These are phyloP conservation scores for Pythium folliculosum DNA, from an alignment of 352 stramenopile genomes.

Conservation along the genomic window DNA sequence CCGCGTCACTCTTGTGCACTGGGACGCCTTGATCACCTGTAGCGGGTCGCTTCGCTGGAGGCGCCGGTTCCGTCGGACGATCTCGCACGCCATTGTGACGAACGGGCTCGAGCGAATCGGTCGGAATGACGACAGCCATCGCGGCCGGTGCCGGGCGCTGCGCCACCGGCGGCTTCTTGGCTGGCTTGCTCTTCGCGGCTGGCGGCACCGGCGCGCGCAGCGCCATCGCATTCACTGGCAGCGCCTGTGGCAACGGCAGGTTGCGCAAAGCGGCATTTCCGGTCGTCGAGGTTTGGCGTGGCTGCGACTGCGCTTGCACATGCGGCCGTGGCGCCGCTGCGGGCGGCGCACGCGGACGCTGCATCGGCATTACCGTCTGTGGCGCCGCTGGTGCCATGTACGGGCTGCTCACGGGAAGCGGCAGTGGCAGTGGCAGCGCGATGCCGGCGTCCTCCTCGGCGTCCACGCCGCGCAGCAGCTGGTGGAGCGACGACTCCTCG, in stretches of 20 bases:
- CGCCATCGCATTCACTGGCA: neutral
- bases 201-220: neutral
- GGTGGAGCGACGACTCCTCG: constrained; percentile 12
- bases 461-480: constrained; percentile 13
- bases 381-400: neutral
- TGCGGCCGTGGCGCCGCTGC: no score
- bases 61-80: neutral
- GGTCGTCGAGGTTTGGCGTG: neutral
- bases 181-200: neutral
- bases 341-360: neutral
- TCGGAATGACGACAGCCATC: neutral
- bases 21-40: neutral
- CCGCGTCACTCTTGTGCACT: neutral
- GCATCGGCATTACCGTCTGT: neutral
- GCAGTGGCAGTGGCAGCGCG: neutral
- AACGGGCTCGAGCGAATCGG: constrained; percentile 1
- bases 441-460: neutral
- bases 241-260: neutral
- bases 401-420: neutral
- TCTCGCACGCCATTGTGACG: no score
- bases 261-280: neutral
- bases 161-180: neutral
- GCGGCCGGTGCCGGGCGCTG: neutral
- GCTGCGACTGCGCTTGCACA: neutral
- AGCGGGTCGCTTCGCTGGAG: constrained; percentile 7